phyloP scores from a whole-genome alignment of 768 basidiomycete species.

The Lactarius trivialis region DNA sequence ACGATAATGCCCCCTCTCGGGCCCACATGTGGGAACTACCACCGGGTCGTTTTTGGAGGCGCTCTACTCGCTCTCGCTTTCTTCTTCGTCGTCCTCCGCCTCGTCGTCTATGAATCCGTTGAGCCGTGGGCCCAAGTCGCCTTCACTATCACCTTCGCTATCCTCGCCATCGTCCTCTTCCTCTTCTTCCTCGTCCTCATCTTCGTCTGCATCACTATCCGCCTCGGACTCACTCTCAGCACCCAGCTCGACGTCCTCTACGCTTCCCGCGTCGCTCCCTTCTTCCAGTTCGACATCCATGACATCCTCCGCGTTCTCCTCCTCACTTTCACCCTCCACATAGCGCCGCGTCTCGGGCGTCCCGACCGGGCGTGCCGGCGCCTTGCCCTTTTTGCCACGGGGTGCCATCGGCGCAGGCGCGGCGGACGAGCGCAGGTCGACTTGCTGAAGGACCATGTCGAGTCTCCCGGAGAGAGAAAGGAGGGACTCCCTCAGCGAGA shows the following conservation, averaged over 20 bases:
- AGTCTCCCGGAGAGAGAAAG: slow-evolving; percentile 82
- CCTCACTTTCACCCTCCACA: slow-evolving; percentile 77
- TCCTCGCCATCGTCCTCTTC: slow-evolving; percentile 52
- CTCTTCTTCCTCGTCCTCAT: slow-evolving; percentile 50
- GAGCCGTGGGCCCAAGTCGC: slow-evolving; percentile 20
- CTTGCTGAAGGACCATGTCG: slow-evolving; percentile 90
- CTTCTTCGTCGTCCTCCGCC: slow-evolving; percentile 50
- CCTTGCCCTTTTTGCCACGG: slow-evolving; percentile 31
- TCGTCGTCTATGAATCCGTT: slow-evolving; percentile 50
- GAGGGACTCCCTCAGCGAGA: slow-evolving; percentile 78
- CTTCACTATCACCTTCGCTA: slow-evolving; percentile 47
- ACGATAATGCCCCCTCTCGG: background rate
- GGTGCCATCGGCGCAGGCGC: slow-evolving; percentile 51
- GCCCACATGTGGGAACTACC: background rate
- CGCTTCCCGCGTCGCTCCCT: slow-evolving; percentile 63
- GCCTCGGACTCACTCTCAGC: slow-evolving; percentile 52
- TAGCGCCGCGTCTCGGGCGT: slow-evolving; percentile 40
- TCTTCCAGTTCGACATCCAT: slow-evolving; percentile 47
- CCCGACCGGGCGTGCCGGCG: slow-evolving; percentile 31
- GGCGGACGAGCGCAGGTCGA: slow-evolving; percentile 78
- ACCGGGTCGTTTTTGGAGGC: background rate
- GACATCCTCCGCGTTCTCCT: slow-evolving; percentile 47
- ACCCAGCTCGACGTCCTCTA: slow-evolving; percentile 74
- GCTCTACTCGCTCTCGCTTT: slow-evolving; percentile 22
- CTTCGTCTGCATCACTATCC: slow-evolving; percentile 41